phyloP scores from a whole-genome alignment of 2,329 filamentous ascomycete genomes.

The Fusarium sp. region DNA sequence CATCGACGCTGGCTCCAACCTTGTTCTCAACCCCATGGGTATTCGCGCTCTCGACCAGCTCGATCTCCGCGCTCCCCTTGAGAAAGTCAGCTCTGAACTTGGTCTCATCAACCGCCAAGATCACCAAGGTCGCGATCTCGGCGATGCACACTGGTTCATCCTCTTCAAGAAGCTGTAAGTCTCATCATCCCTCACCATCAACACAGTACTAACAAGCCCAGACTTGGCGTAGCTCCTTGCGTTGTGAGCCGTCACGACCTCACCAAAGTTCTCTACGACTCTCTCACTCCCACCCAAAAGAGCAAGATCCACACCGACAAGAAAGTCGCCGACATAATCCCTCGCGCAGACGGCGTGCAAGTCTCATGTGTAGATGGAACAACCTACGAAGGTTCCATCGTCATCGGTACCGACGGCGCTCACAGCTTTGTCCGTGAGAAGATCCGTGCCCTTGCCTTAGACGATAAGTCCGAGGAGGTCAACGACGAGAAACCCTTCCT shows the following conservation, averaged over 20 bases:
- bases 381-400: slow-evolving; percentile 37
- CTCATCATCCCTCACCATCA: rapidly evolving
- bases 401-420: slow-evolving; percentile 44
- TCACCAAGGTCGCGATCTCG: slow-evolving; percentile 48
- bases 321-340: slow-evolving; percentile 37
- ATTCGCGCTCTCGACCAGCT: slow-evolving; percentile 55
- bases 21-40: slow-evolving; percentile 52
- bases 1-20: slow-evolving; percentile 51
- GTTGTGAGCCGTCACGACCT: slow-evolving; percentile 57
- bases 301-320: slow-evolving; percentile 25
- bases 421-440: slow-evolving; percentile 31
- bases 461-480: slow-evolving; percentile 17
- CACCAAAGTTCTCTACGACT: slow-evolving; percentile 52
- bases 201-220: slow-evolving; percentile 10
- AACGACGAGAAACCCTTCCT: slow-evolving; percentile 53
- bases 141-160: slow-evolving; percentile 44
- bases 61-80: slow-evolving; percentile 47
- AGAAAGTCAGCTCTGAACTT: slow-evolving; percentile 44
- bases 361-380: slow-evolving; percentile 43
- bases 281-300: slow-evolving; percentile 51
- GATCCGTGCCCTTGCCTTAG: slow-evolving; percentile 51
- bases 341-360: slow-evolving; percentile 13
- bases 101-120: slow-evolving; percentile 45
- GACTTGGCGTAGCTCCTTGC: slow-evolving; percentile 47
- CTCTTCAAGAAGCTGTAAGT: slow-evolving; percentile 48